These are phyloP conservation scores for Cyberlindnera americana DNA, from an alignment of 805 yeast genomes.

Conservation along the genomic window DNA sequence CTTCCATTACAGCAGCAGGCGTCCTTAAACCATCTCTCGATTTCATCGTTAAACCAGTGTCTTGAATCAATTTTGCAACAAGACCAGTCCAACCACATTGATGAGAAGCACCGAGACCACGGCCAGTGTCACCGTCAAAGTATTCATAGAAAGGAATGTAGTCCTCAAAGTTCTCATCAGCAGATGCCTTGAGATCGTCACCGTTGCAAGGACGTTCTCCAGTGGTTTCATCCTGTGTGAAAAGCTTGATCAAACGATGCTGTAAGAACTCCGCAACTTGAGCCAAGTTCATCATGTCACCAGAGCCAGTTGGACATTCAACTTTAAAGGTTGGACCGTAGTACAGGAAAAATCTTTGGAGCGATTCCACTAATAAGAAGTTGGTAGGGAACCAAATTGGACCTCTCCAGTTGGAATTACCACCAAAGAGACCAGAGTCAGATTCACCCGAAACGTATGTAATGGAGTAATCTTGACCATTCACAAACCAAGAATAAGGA, in stretches of 20 bases:
- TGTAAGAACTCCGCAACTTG: slow-evolving; percentile 89
- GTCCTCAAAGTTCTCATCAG: slow-evolving; percentile 71
- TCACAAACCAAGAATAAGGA: slow-evolving; percentile 81
- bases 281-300: slow-evolving; percentile 70
- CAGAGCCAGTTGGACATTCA: slow-evolving; percentile 85
- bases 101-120: slow-evolving; percentile 91
- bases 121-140: slow-evolving; percentile 91
- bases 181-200: slow-evolving; percentile 53
- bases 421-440: slow-evolving; percentile 92
- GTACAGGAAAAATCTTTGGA: slow-evolving; percentile 82
- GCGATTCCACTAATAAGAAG: slow-evolving; percentile 78
- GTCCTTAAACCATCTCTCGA: slow-evolving; percentile 25
- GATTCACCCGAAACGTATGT: slow-evolving; percentile 84
- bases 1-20: slow-evolving; percentile 11
- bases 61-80: slow-evolving; percentile 88
- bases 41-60: slow-evolving; percentile 68
- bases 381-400: slow-evolving; percentile 97
- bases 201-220: slow-evolving; percentile 80
- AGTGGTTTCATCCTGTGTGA: slow-evolving; percentile 59
- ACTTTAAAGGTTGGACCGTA: slow-evolving; percentile 84
- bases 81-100: slow-evolving; percentile 97
- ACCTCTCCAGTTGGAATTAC: slow-evolving; percentile 96
- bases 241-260: slow-evolving; percentile 76
- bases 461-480: slow-evolving; percentile 68
- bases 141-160: slow-evolving; percentile 79